Base-by-base conservation (phyloP, 2,329 filamentous ascomycete genomes). In the Venturiaceae sp. region DNA sequence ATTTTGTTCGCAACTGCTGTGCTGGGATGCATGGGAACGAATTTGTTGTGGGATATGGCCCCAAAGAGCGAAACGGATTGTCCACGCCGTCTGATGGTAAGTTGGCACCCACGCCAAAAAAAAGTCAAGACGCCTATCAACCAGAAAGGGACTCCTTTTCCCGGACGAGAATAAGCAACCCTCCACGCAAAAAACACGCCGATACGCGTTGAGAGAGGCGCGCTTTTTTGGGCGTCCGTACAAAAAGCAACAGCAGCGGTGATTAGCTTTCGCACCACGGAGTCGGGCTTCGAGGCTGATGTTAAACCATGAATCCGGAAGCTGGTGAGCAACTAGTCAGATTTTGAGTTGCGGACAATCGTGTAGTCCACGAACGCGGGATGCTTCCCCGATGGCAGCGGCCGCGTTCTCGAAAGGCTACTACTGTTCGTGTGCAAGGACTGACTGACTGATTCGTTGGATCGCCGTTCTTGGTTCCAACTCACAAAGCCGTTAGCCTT, bases 311-410 rank as follows among this genome's bases (percentile, higher is more conserved):
- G 52, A 36, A 23, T 53, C 52, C 52, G 52, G 52, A 53, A 50
- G 44, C 44, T 50, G 44, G 44, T 30, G 44, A 30, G 44, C 21
- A 53, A 30, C 50, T 53, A 53, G 52, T n/a, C 34, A 23, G 52
- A 37, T 23, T 34, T 34, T 11, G 30, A 34, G 32, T 14, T 14
- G 11, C n/a, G 21, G 52, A 23, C 8, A 36, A 28, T 23, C 30
- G 30, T 28, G 32, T 36, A 53, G 28, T 37, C 52, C 52, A 53
- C 23, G 34, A 14, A 37, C 7, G 52, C 52, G 52, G 52, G 32
- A 53, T 53, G 52, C 52, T 53, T 53, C 52, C 52, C 52, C 52
- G 52, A 23, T 23, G n/a, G 52, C 52, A 53, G 34, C 52, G 34
- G 30, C 32, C 52, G 52, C 32, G 36, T n/a, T 53, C 30, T 53